Evolutionary conservation across 495 filamentous ascomycete species (phyloP), one percentile per base, ranked within the genome.

Genomic region (Aspergillus saccharolyticus): DNA sequence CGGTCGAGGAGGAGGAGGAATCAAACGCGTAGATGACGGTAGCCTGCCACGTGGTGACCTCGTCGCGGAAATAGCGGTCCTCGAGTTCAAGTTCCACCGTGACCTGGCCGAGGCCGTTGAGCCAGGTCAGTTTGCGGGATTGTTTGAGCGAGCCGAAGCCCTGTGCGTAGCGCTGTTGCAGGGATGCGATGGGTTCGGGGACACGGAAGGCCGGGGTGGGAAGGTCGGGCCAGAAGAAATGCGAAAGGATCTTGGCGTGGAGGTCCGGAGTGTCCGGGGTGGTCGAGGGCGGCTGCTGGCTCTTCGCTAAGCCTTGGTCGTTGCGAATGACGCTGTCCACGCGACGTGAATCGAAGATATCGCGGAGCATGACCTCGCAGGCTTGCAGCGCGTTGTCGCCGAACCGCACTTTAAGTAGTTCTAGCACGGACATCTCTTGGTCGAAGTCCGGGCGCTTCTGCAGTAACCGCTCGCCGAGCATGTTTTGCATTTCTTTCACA

Each of bases 341-440:
- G 46, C 84, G 80, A 46, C 81, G 78, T 14, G 91, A 96, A 64
- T 96, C 91, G 48, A 86, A 80, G n/a, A 97, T 86, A 72, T 99
- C 94, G 47, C 85, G 87, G 24, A 97, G 81, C 94, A 99, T 99
- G 56, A 99, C 94, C 64, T 97, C 91, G 72, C 90, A 96, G 44
- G 86, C 86, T 67, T 97, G 94, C 44, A 97, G 75, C 9, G 86
- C 81, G 4, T 83, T 79, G 61, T 96, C 91, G 16, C 92, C 95
- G 52, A 97, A 93, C 6, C 93, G 86, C 8, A 88, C 72, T 71
- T 96, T 97, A 45, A 98, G 80, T 7, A 97, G 78, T 52, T 96
- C 88, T 4, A 97, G 81, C 6, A 96, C 91, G 5, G 82, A 78
- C 18, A 84, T 80, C 63, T 96, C 92, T 70, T 89, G 87, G 46